phyloP scores from a whole-genome alignment of 306 rosid genomes.

The Dalbergia oliveri region DNA sequence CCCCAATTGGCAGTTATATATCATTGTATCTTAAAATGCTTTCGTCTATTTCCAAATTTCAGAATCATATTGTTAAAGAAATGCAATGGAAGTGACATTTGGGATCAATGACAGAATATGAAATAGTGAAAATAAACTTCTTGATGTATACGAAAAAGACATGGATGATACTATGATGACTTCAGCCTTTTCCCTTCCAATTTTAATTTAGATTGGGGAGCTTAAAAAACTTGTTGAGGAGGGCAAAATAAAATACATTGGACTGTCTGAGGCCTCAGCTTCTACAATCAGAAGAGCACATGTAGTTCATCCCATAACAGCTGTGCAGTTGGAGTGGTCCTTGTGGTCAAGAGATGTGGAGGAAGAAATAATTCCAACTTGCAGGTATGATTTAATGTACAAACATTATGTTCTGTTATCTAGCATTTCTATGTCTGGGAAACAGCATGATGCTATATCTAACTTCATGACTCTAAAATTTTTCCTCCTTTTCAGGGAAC shows the following conservation, averaged over 20 bases:
- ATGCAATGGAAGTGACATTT: background rate
- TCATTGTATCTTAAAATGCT: background rate
- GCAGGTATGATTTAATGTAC: constrained; percentile 51
- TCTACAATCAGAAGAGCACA: constrained; percentile 84
- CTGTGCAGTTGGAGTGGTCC: constrained; percentile 75
- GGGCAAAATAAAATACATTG: constrained; percentile 69
- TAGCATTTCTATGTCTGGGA: background rate
- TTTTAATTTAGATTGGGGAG: constrained; percentile 62
- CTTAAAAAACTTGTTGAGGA: constrained; percentile 72
- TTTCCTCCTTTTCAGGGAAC: constrained; percentile 48
- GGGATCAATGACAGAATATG: background rate
- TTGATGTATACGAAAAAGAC: background rate
- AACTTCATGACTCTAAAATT: background rate
- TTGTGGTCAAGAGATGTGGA: constrained; percentile 71
- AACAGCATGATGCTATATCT: background rate
- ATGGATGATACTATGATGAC: background rate
- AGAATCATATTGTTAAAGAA: background rate
- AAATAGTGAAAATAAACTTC: background rate
- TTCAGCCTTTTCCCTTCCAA: background rate
- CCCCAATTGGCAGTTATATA: background rate
- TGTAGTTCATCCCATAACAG: constrained; percentile 74
- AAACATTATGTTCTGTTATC: background rate
- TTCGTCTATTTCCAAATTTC: background rate
- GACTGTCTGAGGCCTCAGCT: constrained; percentile 74
- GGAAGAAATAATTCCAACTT: constrained; percentile 68